Conservation (phyloP, 208 protist species). For the Trypanosoma rangeli region DNA sequence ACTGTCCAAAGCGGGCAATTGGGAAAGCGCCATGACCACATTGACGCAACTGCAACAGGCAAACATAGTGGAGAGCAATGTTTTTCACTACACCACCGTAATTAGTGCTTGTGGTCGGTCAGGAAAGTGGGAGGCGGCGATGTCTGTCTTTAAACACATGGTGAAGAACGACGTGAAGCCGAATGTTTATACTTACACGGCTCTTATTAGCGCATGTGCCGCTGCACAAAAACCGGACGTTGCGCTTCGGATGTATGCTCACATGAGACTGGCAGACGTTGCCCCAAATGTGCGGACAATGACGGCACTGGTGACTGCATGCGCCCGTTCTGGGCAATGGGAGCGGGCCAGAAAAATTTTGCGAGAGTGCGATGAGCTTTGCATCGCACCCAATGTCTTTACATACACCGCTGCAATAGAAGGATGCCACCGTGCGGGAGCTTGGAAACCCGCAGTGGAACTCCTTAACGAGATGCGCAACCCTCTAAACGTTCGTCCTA, state of each 20-base stretch:
- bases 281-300: constrained; percentile 83
- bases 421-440: constrained; percentile 71
- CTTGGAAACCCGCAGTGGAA: constrained; percentile 59
- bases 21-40: constrained; percentile 71
- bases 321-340: constrained; percentile 65
- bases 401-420: constrained; percentile 92
- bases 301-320: constrained; percentile 67
- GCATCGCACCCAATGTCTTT: constrained; percentile 81
- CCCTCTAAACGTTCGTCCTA: constrained; percentile 60
- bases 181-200: constrained; percentile 89
- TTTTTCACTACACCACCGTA: constrained; percentile 89
- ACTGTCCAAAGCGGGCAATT: constrained; percentile 69
- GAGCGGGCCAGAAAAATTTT: constrained; percentile 71
- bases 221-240: constrained; percentile 45
- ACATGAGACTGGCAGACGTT: constrained; percentile 73
- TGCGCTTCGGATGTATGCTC: constrained; percentile 70
- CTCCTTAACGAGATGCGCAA: constrained; percentile 63
- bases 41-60: constrained; percentile 64
- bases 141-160: constrained; percentile 73
- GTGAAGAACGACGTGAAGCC: constrained; percentile 62
- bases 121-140: constrained; percentile 63
- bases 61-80: constrained; percentile 79
- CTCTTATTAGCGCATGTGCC: constrained; percentile 75
- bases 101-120: constrained; percentile 81
- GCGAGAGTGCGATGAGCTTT: constrained; percentile 72